These are phyloP conservation scores for Ramaria sp. DNA, from an alignment of 768 basidiomycete species.

Conservation along the genomic window DNA sequence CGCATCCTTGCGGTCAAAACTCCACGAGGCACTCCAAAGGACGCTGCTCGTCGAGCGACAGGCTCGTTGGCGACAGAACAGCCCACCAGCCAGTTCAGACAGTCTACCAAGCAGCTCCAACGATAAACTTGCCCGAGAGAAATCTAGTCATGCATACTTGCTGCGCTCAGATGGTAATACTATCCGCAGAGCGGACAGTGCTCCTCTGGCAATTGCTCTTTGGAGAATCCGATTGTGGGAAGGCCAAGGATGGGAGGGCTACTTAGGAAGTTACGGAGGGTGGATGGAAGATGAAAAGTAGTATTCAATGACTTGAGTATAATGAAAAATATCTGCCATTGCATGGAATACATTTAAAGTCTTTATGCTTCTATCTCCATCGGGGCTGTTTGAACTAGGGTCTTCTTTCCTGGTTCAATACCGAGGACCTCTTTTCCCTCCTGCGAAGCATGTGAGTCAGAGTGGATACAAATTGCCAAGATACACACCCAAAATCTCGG, in stretches of 20 bases:
- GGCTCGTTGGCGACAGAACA: slow-evolving; percentile 17
- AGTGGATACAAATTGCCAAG: background rate
- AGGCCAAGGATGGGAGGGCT: slow-evolving; percentile 38
- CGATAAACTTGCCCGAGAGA: slow-evolving; percentile 17
- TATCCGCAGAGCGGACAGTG: slow-evolving; percentile 44
- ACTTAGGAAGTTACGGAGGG: slow-evolving; percentile 16
- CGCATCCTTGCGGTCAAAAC: slow-evolving; percentile 44
- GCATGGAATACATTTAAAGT: background rate
- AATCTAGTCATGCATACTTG: slow-evolving; percentile 61
- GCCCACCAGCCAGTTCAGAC: background rate
- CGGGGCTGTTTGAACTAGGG: slow-evolving; percentile 7
- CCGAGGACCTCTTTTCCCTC: slow-evolving; percentile 68
- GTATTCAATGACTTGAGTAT: background rate
- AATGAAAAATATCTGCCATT: background rate
- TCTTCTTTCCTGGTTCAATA: slow-evolving; percentile 3
- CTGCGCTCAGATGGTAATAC: slow-evolving; percentile 42
- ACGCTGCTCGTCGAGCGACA: slow-evolving; percentile 38
- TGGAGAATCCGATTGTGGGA: slow-evolving; percentile 80
- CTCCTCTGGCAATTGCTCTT: slow-evolving; percentile 55
- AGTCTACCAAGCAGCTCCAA: background rate
- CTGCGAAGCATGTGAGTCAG: background rate
- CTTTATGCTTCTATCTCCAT: slow-evolving; percentile 14
- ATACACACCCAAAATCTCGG: slow-evolving; percentile 63
- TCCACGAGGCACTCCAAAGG: slow-evolving; percentile 37
- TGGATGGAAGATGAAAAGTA: slow-evolving; percentile 10